A percentile compares a stretch with the other conserved stretches of the same genome.
phyloP scores from a whole-genome alignment of 2,329 filamentous ascomycete genomes.

The Pseudogymnoascus sp. region DNA sequence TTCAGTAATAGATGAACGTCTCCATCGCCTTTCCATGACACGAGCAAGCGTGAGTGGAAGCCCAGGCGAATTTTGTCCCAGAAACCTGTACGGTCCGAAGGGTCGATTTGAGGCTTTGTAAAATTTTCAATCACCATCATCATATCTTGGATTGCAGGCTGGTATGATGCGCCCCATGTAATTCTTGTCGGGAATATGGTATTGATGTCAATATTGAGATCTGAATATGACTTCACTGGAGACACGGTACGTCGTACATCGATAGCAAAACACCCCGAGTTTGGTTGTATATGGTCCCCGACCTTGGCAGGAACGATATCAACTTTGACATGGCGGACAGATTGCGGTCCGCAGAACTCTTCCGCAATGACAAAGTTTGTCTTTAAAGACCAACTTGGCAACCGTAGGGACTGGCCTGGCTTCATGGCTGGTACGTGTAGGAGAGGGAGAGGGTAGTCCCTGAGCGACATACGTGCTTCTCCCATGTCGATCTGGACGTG shows the following conservation, averaged over 20 bases:
- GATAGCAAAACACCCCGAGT: slow-evolving; percentile 65
- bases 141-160: slow-evolving; percentile 97
- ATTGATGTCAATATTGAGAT: slow-evolving; percentile 87
- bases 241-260: slow-evolving; percentile 87
- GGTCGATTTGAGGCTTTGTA: slow-evolving; percentile 89
- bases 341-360: slow-evolving; percentile 76
- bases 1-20: slow-evolving; percentile 93
- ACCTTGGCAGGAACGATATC: slow-evolving; percentile 69
- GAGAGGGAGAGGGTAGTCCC: slow-evolving; percentile 89
- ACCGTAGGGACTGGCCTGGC: slow-evolving; percentile 66
- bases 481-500: slow-evolving; percentile 83
- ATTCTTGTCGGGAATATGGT: slow-evolving; percentile 86
- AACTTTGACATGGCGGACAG: slow-evolving; percentile 71
- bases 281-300: slow-evolving; percentile 46
- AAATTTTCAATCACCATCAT: slow-evolving; percentile 99
- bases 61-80: slow-evolving; percentile 97
- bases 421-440: slow-evolving; percentile 83
- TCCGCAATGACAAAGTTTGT: slow-evolving; percentile 95
- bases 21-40: slow-evolving; percentile 91
- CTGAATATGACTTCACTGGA: slow-evolving; percentile 92
- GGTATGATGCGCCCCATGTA: slow-evolving; percentile 95
- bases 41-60: slow-evolving; percentile 83
- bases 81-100: slow-evolving; percentile 89
- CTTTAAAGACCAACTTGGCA: slow-evolving; percentile 75
- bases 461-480: slow-evolving; percentile 75